Conservation (phyloP, 345 rosid genomes). For the Sisymbrium altissimum region DNA sequence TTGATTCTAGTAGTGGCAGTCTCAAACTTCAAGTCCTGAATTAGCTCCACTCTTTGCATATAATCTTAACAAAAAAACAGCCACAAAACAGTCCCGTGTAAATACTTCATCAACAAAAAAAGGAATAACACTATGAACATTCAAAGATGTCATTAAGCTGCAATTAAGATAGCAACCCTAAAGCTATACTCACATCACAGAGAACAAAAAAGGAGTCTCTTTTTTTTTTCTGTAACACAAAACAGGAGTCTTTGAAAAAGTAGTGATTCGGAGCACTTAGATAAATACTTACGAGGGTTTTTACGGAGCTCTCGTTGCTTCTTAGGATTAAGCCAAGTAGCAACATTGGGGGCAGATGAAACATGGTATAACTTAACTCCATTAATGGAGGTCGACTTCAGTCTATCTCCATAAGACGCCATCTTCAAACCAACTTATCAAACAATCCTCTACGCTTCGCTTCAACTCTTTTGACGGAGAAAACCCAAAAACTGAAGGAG, state of each 20-base stretch:
- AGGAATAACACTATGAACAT: neutral
- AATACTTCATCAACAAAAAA: neutral
- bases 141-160: neutral
- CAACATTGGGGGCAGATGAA: conserved; percentile 58
- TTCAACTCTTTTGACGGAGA: conserved; percentile 5
- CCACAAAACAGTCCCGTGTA: neutral
- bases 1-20: conserved; percentile 79
- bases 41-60: conserved; percentile 42
- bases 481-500: neutral
- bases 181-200: neutral
- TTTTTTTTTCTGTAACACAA: neutral
- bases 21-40: conserved; percentile 84
- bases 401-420: conserved; percentile 57
- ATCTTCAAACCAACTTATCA: too few species aligned
- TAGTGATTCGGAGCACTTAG: neutral
- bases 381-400: conserved; percentile 79
- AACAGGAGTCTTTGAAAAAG: neutral
- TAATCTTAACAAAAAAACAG: conserved; percentile 24
- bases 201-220: neutral
- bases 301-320: conserved; percentile 77
- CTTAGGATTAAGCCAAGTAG: conserved; percentile 73
- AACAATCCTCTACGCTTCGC: neutral
- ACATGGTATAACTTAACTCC: conserved; percentile 74
- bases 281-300: conserved; percentile 45
- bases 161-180: neutral